These are phyloP conservation scores for Erysimum cheiri DNA, from an alignment of 441 rosid species.

Conservation along the genomic window DNA sequence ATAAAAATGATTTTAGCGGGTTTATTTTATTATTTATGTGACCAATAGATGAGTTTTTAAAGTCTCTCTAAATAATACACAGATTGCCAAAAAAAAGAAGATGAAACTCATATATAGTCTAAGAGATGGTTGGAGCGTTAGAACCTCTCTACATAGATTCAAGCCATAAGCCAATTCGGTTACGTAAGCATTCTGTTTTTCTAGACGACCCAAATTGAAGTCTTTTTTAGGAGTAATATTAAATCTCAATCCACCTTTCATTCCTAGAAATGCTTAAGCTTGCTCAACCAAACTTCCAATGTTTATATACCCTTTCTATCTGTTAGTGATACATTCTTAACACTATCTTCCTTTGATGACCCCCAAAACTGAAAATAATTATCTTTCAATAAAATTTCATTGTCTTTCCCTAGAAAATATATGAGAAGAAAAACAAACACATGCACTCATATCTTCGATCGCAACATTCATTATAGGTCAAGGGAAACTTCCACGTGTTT, in stretches of 20 bases:
- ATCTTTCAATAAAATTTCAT: background rate
- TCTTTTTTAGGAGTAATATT: background rate
- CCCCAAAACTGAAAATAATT: background rate
- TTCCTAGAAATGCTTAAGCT: background rate
- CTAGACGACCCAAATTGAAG: background rate
- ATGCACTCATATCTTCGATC: background rate
- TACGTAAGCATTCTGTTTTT: too few relatives aligned
- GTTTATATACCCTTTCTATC: background rate
- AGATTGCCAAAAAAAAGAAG: too few relatives aligned
- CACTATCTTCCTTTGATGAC: background rate
- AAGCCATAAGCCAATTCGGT: background rate
- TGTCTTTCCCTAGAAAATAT: background rate
- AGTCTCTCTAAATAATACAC: too few relatives aligned
- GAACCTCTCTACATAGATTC: too few relatives aligned
- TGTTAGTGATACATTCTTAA: too few relatives aligned
- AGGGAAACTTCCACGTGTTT: slow-evolving; percentile 31
- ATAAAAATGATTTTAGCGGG: too few relatives aligned
- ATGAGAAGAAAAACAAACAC: background rate
- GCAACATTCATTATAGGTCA: background rate
- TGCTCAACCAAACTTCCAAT: background rate
- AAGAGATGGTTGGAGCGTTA: too few relatives aligned
- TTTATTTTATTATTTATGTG: too few relatives aligned
- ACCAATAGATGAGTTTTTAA: too few relatives aligned
- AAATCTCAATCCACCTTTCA: background rate
- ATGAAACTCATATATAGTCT: too few relatives aligned